A percentile compares a stretch with the other conserved stretches of the same genome.
Conservation (phyloP, 352 stramenopile genomes). For the Globisporangium parvum region DNA sequence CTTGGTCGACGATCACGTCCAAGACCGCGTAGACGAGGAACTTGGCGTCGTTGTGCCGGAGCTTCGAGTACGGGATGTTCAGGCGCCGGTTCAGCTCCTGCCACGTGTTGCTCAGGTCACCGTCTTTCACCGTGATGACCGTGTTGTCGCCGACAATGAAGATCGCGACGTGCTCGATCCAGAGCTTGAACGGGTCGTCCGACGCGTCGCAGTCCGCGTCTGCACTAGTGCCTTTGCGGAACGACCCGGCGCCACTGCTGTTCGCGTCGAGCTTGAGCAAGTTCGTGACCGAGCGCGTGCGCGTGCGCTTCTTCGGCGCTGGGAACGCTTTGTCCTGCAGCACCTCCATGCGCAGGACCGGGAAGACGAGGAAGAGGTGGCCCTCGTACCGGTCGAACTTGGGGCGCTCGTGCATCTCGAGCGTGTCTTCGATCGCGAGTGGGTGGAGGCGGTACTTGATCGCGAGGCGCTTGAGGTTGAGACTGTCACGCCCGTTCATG, state of each 20-base stretch:
- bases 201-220: slow-evolving; percentile 21
- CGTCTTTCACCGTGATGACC: slow-evolving; percentile 82
- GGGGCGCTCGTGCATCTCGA: slow-evolving; percentile 80
- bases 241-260: slow-evolving; percentile 5
- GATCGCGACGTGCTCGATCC: slow-evolving; percentile 80
- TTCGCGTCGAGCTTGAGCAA: slow-evolving; percentile 35
- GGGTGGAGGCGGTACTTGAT: slow-evolving; percentile 87
- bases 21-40: slow-evolving; percentile 85
- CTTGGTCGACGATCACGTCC: slow-evolving; percentile 83
- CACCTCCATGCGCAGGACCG: slow-evolving; percentile 69
- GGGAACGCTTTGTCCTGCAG: slow-evolving; percentile 29
- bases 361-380: slow-evolving; percentile 82
- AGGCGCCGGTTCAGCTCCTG: slow-evolving; percentile 63
- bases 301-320: slow-evolving; percentile 27
- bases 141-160: slow-evolving; percentile 80
- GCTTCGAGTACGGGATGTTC: slow-evolving; percentile 82
- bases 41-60: slow-evolving; percentile 84
- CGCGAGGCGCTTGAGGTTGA: slow-evolving; percentile 80
- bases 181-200: slow-evolving; percentile 67
- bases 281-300: slow-evolving; percentile 28
- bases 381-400: slow-evolving; percentile 85
- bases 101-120: slow-evolving; percentile 62
- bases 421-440: slow-evolving; percentile 80
- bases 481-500: slow-evolving; percentile 65
- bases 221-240: not conserved